Conservation (phyloP, 2,329 filamentous ascomycete genomes). For the Nemania sp. region DNA sequence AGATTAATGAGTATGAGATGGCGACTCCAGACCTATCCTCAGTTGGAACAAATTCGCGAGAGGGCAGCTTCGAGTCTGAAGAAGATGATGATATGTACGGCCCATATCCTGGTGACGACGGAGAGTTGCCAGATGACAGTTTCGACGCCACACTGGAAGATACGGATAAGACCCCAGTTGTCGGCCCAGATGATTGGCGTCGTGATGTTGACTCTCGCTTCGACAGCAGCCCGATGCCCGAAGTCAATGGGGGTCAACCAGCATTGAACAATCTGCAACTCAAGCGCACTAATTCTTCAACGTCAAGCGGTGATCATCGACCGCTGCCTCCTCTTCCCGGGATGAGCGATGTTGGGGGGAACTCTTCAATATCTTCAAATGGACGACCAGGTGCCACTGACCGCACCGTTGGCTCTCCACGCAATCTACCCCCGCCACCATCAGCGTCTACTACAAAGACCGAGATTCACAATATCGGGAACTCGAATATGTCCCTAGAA, state of each 20-base stretch:
- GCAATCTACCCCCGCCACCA: constrained; percentile 74
- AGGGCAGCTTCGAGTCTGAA: constrained; percentile 89
- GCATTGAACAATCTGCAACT: constrained; percentile 57
- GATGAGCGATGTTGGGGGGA: constrained; percentile 49
- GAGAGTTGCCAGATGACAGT: constrained; percentile 75
- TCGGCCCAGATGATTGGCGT: constrained; percentile 96
- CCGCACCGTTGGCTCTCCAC: constrained; percentile 66
- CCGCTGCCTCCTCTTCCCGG: constrained; percentile 86
- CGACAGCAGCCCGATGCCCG: constrained; percentile 70
- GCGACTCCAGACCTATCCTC: constrained; percentile 95
- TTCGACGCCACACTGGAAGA: constrained; percentile 96
- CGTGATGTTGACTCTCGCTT: constrained; percentile 75
- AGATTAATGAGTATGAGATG: constrained; percentile 98
- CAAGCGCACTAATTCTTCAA: constrained; percentile 70
- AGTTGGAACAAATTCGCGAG: constrained; percentile 82
- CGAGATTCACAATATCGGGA: constrained; percentile 76
- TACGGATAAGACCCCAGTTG: constrained; percentile 94
- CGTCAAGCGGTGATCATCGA: constrained; percentile 78
- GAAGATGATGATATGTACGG: constrained; percentile 70
- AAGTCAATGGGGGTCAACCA: constrained; percentile 49
- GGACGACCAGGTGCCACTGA: constrained; percentile 74
- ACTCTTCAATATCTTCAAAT: constrained; percentile 61
- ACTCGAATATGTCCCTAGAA: constrained; percentile 78
- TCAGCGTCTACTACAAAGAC: constrained; percentile 71
- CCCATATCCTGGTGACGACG: constrained; percentile 56